Percentiles rank a stretch among this genome's conserved stretches.
These are phyloP conservation scores for Tetragonia tetragonoides DNA, from an alignment of 148 eudicot species.

Conservation along the genomic window DNA sequence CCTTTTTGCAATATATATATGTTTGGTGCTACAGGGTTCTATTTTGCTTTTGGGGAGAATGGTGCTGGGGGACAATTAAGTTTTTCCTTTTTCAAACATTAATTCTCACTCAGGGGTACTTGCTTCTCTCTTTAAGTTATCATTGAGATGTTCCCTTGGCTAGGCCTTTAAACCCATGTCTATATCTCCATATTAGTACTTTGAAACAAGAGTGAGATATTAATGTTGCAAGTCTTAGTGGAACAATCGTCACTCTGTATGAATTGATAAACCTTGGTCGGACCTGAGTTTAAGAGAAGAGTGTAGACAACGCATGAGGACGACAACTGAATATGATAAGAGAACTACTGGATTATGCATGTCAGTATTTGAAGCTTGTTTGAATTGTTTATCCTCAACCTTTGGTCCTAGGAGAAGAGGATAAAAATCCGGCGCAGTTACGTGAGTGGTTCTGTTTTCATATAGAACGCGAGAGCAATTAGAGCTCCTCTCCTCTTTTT, in stretches of 20 bases:
- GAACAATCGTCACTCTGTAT: neutral
- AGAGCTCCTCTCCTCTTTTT: neutral
- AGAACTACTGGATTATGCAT: neutral
- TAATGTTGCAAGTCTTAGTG: neutral
- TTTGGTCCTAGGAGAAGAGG: neutral
- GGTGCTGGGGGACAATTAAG: neutral
- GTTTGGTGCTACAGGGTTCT: neutral
- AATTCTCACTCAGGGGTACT: neutral
- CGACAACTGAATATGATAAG: neutral
- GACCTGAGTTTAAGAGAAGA: neutral
- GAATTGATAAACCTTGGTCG: neutral
- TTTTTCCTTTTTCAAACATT: neutral
- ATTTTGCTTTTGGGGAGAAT: too few species aligned
- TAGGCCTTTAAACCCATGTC: neutral
- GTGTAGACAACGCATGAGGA: neutral
- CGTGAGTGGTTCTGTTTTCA: too few species aligned
- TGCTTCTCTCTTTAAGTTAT: neutral
- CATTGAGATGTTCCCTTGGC: neutral
- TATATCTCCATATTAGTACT: too few species aligned
- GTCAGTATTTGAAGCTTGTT: neutral
- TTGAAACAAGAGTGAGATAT: neutral
- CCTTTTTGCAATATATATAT: neutral
- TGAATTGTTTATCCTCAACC: neutral
- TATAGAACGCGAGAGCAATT: neutral
- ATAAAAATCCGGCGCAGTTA: neutral